Conservation (phyloP, 108 stramenopile genomes). For the Schizochytrium sp. region DNA sequence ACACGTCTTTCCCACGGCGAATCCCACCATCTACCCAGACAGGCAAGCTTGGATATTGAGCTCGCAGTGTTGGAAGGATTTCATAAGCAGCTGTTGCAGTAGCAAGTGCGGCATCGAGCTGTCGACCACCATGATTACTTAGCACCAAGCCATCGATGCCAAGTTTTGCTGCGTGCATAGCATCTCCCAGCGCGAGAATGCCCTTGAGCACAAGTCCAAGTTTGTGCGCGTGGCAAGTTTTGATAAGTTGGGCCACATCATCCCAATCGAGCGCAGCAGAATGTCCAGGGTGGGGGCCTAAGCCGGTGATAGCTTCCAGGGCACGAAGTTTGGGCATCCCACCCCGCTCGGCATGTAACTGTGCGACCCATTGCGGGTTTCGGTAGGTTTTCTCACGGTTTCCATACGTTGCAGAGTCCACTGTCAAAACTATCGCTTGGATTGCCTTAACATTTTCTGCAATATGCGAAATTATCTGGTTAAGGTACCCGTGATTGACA, state of each 20-base stretch:
- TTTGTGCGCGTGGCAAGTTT: constrained; percentile 25
- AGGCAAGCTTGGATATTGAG: not conserved
- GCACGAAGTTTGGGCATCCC: constrained; percentile 21
- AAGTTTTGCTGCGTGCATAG: not conserved
- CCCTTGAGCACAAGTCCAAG: constrained; percentile 34
- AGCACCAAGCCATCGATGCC: constrained; percentile 23
- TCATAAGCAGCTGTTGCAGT: not conserved
- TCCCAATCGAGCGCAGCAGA: constrained; percentile 1
- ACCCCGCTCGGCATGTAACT: not conserved
- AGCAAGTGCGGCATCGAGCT: constrained; percentile 22
- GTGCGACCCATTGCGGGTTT: not conserved
- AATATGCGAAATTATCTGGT: not conserved
- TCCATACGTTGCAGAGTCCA: constrained; percentile 26
- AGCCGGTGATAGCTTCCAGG: not conserved
- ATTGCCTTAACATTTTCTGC: not conserved
- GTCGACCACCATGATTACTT: constrained; percentile 34
- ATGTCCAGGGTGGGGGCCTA: not conserved
- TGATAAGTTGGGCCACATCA: constrained; percentile 25
- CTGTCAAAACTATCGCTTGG: constrained; percentile 1
- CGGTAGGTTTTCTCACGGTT: constrained; percentile 36
- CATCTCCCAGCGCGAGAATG: constrained; percentile 3
- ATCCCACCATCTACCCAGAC: constrained; percentile 48
- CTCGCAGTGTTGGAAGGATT: constrained; percentile 9
- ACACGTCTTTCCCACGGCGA: not conserved
- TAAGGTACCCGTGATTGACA: not conserved